These are phyloP conservation scores for Arachis hypogaea DNA, from an alignment of 306 rosid genomes.

Conservation along the genomic window DNA sequence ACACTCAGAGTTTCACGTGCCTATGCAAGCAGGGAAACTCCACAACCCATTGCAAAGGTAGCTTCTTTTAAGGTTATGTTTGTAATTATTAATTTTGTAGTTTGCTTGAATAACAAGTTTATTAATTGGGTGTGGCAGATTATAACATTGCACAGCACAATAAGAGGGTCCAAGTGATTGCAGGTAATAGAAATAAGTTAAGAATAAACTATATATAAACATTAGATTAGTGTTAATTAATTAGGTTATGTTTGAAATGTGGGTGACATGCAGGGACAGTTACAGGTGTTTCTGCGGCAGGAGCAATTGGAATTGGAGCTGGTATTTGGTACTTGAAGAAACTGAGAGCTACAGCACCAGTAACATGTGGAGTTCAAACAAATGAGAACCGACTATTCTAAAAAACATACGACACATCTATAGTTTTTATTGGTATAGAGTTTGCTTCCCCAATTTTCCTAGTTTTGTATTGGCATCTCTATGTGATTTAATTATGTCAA, in stretches of 20 bases:
- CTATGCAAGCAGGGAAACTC: conserved; percentile 70
- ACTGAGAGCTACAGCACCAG: conserved; percentile 80
- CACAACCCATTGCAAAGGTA: conserved; percentile 85
- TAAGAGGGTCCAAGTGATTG: conserved; percentile 63
- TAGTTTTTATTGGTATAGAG: conserved; percentile 15
- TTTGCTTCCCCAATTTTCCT: conserved; percentile 29
- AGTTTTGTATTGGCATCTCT: conserved; percentile 26
- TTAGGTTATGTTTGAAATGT: conserved; percentile 24
- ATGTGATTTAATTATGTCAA: background rate
- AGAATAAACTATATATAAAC: background rate
- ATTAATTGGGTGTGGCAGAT: conserved; percentile 57
- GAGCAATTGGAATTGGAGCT: conserved; percentile 85
- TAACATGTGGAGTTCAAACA: conserved; percentile 87
- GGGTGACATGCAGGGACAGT: conserved; percentile 67
- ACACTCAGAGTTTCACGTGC: conserved; percentile 63
- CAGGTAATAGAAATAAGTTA: conserved; percentile 59
- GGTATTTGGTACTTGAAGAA: conserved; percentile 75
- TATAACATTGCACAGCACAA: conserved; percentile 47
- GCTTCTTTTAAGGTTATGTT: background rate
- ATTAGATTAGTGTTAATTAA: conserved; percentile 1
- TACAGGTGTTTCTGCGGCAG: conserved; percentile 69
- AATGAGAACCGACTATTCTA: conserved; percentile 90
- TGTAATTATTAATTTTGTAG: background rate
- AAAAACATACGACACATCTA: conserved; percentile 31
- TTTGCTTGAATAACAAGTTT: background rate